Percentiles rank a stretch among this genome's conserved stretches.
Evolutionary conservation across 1,284 basidiomycete species (phyloP).

Genomic region (Phlebopus sp.): DNA sequence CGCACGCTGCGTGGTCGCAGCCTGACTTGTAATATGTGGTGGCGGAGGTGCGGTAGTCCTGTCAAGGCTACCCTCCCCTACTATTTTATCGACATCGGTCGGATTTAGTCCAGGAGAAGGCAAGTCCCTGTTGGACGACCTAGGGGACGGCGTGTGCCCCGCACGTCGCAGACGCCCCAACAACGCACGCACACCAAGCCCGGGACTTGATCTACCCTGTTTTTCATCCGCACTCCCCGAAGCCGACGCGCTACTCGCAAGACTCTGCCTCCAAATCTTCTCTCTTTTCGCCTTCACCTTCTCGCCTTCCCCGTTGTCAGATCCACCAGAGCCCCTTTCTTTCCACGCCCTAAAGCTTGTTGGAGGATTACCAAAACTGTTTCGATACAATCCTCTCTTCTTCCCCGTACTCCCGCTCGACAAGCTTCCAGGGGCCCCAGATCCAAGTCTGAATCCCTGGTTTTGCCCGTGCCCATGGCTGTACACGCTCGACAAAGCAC

Average conservation of each 20-base stretch:
- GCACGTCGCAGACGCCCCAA: conserved; percentile 26
- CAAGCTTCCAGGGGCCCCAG: conserved; percentile 14
- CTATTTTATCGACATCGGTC: conserved; percentile 17
- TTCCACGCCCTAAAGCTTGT: conserved; percentile 29
- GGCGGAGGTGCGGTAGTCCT: conserved; percentile 16
- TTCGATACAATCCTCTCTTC: conserved; percentile 10
- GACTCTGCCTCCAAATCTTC: conserved; percentile 14
- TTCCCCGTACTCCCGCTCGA: conserved; percentile 20
- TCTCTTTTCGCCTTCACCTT: conserved; percentile 12
- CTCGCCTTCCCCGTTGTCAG: conserved; percentile 13
- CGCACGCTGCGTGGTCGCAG: conserved; percentile 18
- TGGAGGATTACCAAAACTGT: conserved; percentile 23
- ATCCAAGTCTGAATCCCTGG: conserved; percentile 20
- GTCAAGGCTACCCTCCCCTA: background rate
- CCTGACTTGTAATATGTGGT: conserved; percentile 9
- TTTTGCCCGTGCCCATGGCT: conserved; percentile 15
- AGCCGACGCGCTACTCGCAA: conserved; percentile 15
- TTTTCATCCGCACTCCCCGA: conserved; percentile 25
- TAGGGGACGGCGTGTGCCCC: conserved; percentile 29
- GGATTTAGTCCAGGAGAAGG: conserved; percentile 12
- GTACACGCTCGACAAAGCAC: conserved; percentile 25
- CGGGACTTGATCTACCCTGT: conserved; percentile 21
- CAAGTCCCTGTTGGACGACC: conserved; percentile 22
- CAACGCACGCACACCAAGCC: conserved; percentile 23
- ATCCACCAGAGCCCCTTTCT: conserved; percentile 17